These are phyloP conservation scores for Xylaria sp. DNA, from an alignment of 2,329 filamentous ascomycete genomes.

Conservation along the genomic window DNA sequence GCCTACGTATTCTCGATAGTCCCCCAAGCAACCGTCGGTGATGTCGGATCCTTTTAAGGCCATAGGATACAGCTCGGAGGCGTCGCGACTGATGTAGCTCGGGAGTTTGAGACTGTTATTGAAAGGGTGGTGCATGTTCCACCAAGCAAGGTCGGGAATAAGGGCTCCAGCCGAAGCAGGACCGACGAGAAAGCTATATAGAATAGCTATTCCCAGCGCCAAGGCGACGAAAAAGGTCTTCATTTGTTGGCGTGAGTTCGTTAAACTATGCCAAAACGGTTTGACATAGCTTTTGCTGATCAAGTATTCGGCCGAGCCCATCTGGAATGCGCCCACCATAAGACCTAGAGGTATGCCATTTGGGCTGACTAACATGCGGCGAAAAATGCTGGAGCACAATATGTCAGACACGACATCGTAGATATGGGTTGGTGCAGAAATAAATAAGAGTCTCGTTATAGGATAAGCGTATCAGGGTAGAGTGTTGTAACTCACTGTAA, in stretches of 20 bases:
- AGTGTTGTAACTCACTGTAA: slow-evolving; percentile 26
- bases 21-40: neutral
- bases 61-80: slow-evolving; percentile 19
- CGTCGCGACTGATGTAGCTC: slow-evolving; percentile 10
- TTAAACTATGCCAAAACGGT: slow-evolving; percentile 12
- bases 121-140: slow-evolving; percentile 22
- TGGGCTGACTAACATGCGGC: slow-evolving; percentile 26
- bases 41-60: neutral
- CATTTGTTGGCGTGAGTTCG: neutral
- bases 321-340: slow-evolving; percentile 33
- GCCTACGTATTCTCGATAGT: neutral
- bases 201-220: slow-evolving; percentile 15
- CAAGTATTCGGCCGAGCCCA: slow-evolving; percentile 30
- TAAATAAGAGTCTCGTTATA: neutral
- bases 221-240: slow-evolving; percentile 23
- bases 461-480: neutral
- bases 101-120: slow-evolving; percentile 11
- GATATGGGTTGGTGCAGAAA: neutral
- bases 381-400: slow-evolving; percentile 22
- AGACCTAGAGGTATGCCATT: slow-evolving; percentile 32
- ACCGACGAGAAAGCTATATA: slow-evolving; percentile 30
- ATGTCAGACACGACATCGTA: neutral
- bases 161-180: slow-evolving; percentile 32
- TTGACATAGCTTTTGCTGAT: slow-evolving; percentile 24
- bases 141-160: slow-evolving; percentile 20